Evolutionary conservation across 495 filamentous ascomycete genomes (phyloP).

Genomic region (Penicillium tannophilum): DNA sequence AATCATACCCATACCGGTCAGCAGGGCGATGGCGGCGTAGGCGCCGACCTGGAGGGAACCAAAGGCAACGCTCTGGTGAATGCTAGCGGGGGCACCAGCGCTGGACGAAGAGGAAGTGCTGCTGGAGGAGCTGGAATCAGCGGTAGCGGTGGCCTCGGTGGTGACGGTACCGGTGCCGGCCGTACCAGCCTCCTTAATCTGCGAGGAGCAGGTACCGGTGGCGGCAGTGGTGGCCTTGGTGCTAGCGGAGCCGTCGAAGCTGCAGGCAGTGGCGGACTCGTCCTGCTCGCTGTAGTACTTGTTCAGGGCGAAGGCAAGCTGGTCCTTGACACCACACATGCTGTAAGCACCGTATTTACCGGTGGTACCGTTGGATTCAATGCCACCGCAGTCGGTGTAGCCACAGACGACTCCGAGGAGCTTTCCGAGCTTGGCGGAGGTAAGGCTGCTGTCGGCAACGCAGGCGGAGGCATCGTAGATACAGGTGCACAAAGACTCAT

Average conservation of each 20-base stretch:
- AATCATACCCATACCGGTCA: slow-evolving; percentile 73
- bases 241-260: slow-evolving; percentile 70
- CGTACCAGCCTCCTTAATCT: slow-evolving; percentile 63
- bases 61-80: slow-evolving; percentile 37
- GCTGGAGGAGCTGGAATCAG: slow-evolving; percentile 24
- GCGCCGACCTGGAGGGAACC: slow-evolving; percentile 64
- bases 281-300: slow-evolving; percentile 72
- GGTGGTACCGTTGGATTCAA: slow-evolving; percentile 66
- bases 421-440: slow-evolving; percentile 54
- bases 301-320: slow-evolving; percentile 82
- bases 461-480: slow-evolving; percentile 74
- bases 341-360: slow-evolving; percentile 86
- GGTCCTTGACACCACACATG: slow-evolving; percentile 79
- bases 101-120: slow-evolving; percentile 40
- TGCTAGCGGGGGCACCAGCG: slow-evolving; percentile 28
- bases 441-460: slow-evolving; percentile 55
- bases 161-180: slow-evolving; percentile 68
- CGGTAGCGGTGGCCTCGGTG: slow-evolving; percentile 43
- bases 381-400: slow-evolving; percentile 65
- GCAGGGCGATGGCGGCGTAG: slow-evolving; percentile 64
- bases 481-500: slow-evolving; percentile 75
- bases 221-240: slow-evolving; percentile 49
- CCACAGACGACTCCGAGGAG: slow-evolving; percentile 80
- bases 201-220: slow-evolving; percentile 53
- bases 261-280: slow-evolving; percentile 61